Evolutionary conservation across 306 rosid genomes (phyloP).

Genomic region (Mucuna pruriens): DNA sequence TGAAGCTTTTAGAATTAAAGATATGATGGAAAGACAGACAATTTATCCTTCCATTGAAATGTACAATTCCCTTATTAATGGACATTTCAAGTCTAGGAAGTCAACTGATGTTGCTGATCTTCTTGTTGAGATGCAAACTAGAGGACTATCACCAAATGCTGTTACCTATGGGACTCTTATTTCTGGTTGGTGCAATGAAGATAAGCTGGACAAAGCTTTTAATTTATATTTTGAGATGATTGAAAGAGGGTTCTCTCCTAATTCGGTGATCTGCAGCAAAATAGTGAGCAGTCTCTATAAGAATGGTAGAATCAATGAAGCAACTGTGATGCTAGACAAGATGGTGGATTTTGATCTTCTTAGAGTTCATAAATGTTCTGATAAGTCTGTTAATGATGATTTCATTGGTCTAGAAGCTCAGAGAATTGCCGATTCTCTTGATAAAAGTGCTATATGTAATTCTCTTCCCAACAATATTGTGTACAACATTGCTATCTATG

Average conservation of each 20-base stretch:
- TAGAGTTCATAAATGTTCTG: constrained; percentile 41
- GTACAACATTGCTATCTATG: constrained; percentile 73
- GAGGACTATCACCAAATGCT: constrained; percentile 63
- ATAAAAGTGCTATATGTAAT: constrained; percentile 45
- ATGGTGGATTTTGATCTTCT: constrained; percentile 62
- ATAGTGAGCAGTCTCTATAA: constrained; percentile 74
- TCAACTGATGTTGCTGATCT: constrained; percentile 51
- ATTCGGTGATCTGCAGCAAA: constrained; percentile 68
- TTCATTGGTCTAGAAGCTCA: constrained; percentile 44
- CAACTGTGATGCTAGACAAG: constrained; percentile 69
- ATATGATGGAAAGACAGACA: constrained; percentile 56
- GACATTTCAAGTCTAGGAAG: constrained; percentile 65
- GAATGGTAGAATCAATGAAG: constrained; percentile 66
- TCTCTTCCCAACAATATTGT: constrained; percentile 59
- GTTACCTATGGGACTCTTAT: constrained; percentile 83
- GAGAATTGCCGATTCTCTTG: constrained; percentile 65
- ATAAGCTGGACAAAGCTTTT: constrained; percentile 72
- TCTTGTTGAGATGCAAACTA: constrained; percentile 69
- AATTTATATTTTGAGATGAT: constrained; percentile 73
- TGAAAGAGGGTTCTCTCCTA: constrained; percentile 63
- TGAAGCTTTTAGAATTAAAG: constrained; percentile 75
- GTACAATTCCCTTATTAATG: constrained; percentile 82
- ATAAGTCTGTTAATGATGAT: constrained; percentile 38
- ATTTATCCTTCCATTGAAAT: constrained; percentile 67
- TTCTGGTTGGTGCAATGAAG: constrained; percentile 86